Evolutionary conservation across 352 stramenopile genomes (phyloP), one percentile per base, ranked within the genome.

Genomic region (Globisporangium nodosum): DNA sequence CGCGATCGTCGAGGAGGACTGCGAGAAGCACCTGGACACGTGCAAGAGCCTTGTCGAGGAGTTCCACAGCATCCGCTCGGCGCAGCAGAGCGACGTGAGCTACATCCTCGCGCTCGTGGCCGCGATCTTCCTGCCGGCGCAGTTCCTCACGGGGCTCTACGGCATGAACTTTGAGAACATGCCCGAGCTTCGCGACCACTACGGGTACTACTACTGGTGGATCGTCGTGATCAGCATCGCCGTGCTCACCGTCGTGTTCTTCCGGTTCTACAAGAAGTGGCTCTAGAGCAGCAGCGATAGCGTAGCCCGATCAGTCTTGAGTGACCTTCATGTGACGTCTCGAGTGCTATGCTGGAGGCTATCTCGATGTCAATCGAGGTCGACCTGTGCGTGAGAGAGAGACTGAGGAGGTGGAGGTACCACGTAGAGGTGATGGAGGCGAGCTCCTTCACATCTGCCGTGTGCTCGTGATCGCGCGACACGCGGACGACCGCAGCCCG

Each of bases 131-230:
- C 55, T 96, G 31, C 87, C 87, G 2, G 87, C 81, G 21, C 85
- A 94, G 64, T 96, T 96, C 63, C 75, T 95, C 33, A 92, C 87
- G n/a, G 81, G 81, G 18, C 59, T 96, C 9, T 94, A 94, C 56
- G 87, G 87, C 47, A 96, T 96, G 87, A 96, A 96, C 71, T 96
- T 94, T 58, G 72, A 77, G 31, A 73, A 87, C 55, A 96, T 96
- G 85, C 85, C 86, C 3, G 87, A 94, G 61, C 70, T 96, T 31
- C 52, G 79, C n/a, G 75, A 76, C 60, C 58, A 85, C 52, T 66
- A 90, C 48, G 87, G 84, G 42, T 96, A 96, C 63, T 74, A 79
- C 52, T 65, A 90, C 24, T 96, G 85, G 78, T 96, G 87, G 87
- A 65, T 64, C 6, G 70, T 76, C 20, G 71, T 87, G 43, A 39